Evolutionary conservation across 1,284 basidiomycete species (phyloP).

Genomic region (Marasmius oreades): DNA sequence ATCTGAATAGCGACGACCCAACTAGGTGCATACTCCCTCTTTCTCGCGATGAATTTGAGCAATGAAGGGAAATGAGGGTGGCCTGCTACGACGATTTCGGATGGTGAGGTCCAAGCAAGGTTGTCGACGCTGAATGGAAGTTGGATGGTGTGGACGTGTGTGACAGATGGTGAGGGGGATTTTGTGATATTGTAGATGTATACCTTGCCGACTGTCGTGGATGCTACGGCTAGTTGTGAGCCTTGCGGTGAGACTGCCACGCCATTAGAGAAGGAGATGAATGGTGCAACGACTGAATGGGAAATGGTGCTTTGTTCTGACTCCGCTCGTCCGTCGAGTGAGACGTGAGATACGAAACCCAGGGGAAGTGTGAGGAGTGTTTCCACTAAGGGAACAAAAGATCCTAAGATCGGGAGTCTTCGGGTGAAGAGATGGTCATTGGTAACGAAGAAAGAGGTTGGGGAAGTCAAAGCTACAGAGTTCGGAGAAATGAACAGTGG

Average conservation of each 20-base stretch:
- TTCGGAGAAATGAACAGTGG: conserved; percentile 61
- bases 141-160: conserved; percentile 30
- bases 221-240: conserved; percentile 50
- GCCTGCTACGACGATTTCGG: conserved; percentile 53
- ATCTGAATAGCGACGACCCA: conserved; percentile 42
- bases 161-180: conserved; percentile 37
- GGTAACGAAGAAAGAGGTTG: conserved; percentile 60
- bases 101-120: conserved; percentile 44
- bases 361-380: conserved; percentile 53
- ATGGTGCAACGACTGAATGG: conserved; percentile 38
- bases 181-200: conserved; percentile 38
- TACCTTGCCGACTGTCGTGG: conserved; percentile 45
- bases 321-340: conserved; percentile 29
- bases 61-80: conserved; percentile 61
- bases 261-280: conserved; percentile 67
- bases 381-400: conserved; percentile 50
- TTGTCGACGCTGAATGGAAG: conserved; percentile 65
- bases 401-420: conserved; percentile 51
- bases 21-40: conserved; percentile 40
- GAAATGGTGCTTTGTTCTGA: conserved; percentile 24
- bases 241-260: conserved; percentile 51
- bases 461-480: conserved; percentile 56
- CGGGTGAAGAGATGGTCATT: conserved; percentile 70
- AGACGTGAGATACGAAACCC: conserved; percentile 55
- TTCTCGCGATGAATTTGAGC: conserved; percentile 38